These are phyloP conservation scores for Colletotrichum scovillei DNA, from an alignment of 2,329 filamentous ascomycete genomes.

Conservation along the genomic window DNA sequence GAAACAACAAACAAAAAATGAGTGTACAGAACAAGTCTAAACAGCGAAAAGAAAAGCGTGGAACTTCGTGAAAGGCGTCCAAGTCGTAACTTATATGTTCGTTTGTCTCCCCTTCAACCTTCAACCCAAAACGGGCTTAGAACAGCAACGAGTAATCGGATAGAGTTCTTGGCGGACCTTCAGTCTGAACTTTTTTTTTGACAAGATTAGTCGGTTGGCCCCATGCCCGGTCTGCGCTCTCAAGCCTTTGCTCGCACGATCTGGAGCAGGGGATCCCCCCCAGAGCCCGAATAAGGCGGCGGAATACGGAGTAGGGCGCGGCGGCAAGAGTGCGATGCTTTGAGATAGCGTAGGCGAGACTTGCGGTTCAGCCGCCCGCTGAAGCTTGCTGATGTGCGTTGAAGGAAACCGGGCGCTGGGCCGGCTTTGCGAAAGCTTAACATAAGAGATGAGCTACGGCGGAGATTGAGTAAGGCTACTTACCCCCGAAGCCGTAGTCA, in stretches of 20 bases:
- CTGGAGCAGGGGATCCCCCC: slow-evolving; percentile 16
- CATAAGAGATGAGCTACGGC: slow-evolving; percentile 20
- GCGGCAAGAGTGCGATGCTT: not conserved
- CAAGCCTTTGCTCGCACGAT: not conserved
- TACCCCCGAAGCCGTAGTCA: not conserved
- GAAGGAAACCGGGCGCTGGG: not conserved
- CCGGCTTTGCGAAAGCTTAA: slow-evolving; percentile 3
- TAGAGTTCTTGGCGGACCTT: slow-evolving; percentile 11
- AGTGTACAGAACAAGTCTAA: slow-evolving; percentile 19
- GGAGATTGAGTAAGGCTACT: not conserved
- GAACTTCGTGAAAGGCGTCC: slow-evolving; percentile 9
- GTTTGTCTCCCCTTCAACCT: not conserved
- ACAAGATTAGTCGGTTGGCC: slow-evolving; percentile 5
- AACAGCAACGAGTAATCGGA: not conserved
- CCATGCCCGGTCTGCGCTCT: not conserved
- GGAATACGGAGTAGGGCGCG: not conserved
- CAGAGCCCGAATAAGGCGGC: not conserved
- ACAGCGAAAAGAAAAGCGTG: not conserved
- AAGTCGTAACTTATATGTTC: slow-evolving; percentile 25
- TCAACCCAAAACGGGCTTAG: slow-evolving; percentile 3
- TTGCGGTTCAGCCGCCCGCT: not conserved
- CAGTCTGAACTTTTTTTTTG: not conserved
- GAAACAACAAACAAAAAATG: slow-evolving; percentile 12
- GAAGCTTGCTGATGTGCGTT: not conserved
- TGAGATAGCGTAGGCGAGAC: not conserved